Evolutionary conservation across 2,329 filamentous ascomycete genomes (phyloP), one percentile per base, ranked within the genome.

Genomic region (Cryphonectria nitschkei): DNA sequence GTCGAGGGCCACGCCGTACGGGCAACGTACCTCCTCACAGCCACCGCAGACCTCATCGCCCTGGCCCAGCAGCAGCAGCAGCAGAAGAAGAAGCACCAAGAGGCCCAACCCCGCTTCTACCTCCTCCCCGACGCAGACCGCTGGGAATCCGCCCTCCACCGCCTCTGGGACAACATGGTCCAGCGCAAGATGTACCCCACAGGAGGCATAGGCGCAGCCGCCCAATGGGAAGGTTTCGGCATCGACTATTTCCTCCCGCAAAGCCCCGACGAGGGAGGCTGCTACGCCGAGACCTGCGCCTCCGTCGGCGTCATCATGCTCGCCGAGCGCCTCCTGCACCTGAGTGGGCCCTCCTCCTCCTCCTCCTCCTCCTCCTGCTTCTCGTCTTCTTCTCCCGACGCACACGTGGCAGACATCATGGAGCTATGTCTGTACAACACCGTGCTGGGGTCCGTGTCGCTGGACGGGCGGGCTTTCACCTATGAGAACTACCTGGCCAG

Each of bases 131-230:
- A 73, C 7, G 73, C 76, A 65, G 50, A 75, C 14, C 74, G 78
- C 34, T 83, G 82, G 74, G 71, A 79, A 22, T 75, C 76, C 0
- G 80, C 86, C 1, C 74, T 89, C 0, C 76, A 80, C 34, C 79
- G 83, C 9, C 78, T 90, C 4, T 91, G 88, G 88, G 76, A 83
- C 43, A 89, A 89, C 73, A 90, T 90, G 86, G 83, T 88, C 0
- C 81, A 87, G 56, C 83, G 83, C 69, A 90, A 90, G 75, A 88
- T 90, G 85, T 91, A 89, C 70, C 75, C 89, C 22, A 91, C 89
- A 0, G 89, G 88, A 1, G 88, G 88, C 0, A 85, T 90, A 65
- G 89, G 89, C 0, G 84, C 82, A 0, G 83, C 88, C 56, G 82
- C 84, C 73, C 85, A 89, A 75, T 88, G 85, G 85, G 85, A 90